phyloP scores from a whole-genome alignment of 2,329 filamentous ascomycete species.

The Fusarium sp. region DNA sequence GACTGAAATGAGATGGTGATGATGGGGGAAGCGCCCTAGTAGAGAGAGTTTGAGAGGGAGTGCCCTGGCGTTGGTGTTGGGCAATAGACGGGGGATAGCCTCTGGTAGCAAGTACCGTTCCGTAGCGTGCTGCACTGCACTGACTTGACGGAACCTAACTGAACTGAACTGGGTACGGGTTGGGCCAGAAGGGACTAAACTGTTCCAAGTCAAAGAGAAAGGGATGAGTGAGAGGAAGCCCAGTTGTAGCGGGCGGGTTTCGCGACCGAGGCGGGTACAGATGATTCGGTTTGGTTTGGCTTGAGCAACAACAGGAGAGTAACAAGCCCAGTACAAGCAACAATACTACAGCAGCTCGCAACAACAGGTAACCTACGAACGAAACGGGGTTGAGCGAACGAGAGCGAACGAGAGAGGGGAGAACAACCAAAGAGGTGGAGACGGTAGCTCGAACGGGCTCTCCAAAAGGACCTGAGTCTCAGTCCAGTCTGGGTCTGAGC shows the following conservation, averaged over 20 bases:
- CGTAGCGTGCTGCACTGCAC: background rate
- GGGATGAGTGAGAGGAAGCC: slow-evolving; percentile 19
- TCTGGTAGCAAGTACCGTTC: slow-evolving; percentile 25
- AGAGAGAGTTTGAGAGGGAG: background rate
- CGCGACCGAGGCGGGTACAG: slow-evolving; percentile 35
- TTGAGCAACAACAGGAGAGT: background rate
- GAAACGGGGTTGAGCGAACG: slow-evolving; percentile 22
- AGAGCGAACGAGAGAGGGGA: slow-evolving; percentile 1
- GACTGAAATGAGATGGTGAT: slow-evolving; percentile 35
- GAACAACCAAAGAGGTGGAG: slow-evolving; percentile 27
- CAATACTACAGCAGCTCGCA: background rate
- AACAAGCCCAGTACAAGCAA: background rate
- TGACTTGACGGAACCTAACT: background rate
- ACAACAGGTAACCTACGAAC: background rate
- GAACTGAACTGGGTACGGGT: background rate
- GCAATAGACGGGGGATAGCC: background rate
- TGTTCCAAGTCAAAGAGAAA: slow-evolving; percentile 32
- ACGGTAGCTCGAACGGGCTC: slow-evolving; percentile 23
- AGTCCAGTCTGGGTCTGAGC: background rate
- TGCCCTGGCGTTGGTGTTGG: background rate
- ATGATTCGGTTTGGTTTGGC: slow-evolving; percentile 9
- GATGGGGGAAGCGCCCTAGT: slow-evolving; percentile 24
- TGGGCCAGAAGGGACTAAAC: slow-evolving; percentile 3
- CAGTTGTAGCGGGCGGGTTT: slow-evolving; percentile 24
- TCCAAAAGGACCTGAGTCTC: slow-evolving; percentile 31